Evolutionary conservation across 768 basidiomycete species (phyloP).

Genomic region (Phlebiopsis gigantea): DNA sequence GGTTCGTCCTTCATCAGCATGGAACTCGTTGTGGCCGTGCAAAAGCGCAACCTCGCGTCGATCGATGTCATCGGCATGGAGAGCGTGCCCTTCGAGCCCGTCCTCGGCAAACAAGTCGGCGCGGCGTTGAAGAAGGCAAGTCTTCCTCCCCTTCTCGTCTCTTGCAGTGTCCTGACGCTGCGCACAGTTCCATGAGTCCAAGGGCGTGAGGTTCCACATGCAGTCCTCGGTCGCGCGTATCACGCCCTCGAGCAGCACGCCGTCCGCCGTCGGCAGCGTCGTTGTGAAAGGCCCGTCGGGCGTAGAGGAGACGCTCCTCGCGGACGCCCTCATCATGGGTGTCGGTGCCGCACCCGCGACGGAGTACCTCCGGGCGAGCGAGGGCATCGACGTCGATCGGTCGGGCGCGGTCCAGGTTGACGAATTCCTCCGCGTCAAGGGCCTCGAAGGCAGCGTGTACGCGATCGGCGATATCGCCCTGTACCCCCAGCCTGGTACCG

Average conservation of each 20-base stretch:
- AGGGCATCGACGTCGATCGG: constrained; percentile 59
- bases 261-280: constrained; percentile 20
- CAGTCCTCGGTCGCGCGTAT: constrained; percentile 63
- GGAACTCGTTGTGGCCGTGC: constrained; percentile 78
- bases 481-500: constrained; percentile 57
- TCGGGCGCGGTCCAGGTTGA: constrained; percentile 79
- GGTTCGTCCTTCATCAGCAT: constrained; percentile 91
- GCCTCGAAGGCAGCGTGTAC: constrained; percentile 45
- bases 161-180: background rate
- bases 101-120: constrained; percentile 80
- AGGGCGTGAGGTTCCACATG: constrained; percentile 86
- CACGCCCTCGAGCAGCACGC: constrained; percentile 19
- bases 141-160: background rate
- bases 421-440: constrained; percentile 59
- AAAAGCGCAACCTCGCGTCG: constrained; percentile 70
- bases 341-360: constrained; percentile 86
- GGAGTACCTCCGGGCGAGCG: constrained; percentile 65
- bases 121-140: constrained; percentile 67
- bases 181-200: constrained; percentile 68
- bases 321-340: constrained; percentile 80
- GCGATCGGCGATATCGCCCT: constrained; percentile 83
- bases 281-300: constrained; percentile 44
- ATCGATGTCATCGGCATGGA: constrained; percentile 85
- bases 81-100: constrained; percentile 70
- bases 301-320: constrained; percentile 58